Base-by-base conservation (phyloP, 2,329 filamentous ascomycete genomes). In the Sarocladium oryzae region DNA sequence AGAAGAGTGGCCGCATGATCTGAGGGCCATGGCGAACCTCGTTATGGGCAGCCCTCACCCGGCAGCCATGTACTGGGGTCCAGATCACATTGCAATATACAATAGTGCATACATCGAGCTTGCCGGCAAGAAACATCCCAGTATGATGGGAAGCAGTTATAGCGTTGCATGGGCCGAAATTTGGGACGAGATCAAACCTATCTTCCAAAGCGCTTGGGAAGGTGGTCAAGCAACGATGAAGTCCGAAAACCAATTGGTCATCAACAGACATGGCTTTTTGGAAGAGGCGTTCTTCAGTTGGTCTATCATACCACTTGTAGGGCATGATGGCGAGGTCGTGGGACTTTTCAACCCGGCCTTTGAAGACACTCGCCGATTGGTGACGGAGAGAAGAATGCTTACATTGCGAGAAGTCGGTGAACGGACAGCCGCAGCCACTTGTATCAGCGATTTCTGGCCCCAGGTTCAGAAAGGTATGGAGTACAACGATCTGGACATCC, bases 261-360 rank as follows among this genome's bases (percentile, higher is more conserved):
- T 93, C 28, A 73, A 77, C 43, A 79, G 88, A 7, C 79, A 81
- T 55, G 80, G 82, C 1, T 89, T 79, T 55, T 67, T 89, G 1
- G 87, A 95, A 65, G 88, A 93, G 62, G 83, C 86, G 0, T 92
- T 88, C 62, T 92, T 92, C 63, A 88, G 85, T 11, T 92, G 87
- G 87, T 87, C 83, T 1, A 82, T 92, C 37, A 85, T 92, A 23
- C 88, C 88, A 0, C 74, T 92, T 55, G 79, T 92, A 1, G 88
- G 87, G 2, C 75, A 77, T 35, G 84, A 90, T 53, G 88, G 88
- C 2, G 79, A 79, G 11, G 85, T 91, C 7, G 81, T 87, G 55
- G 88, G 86, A 2, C 66, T 92, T 0, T 91, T 89, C 63, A 91
- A 91, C 60, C 87, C 88, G 2, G 80, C 84, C 0, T 92, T 91